These are phyloP conservation scores for Tolypocladium sp. DNA, from an alignment of 2,329 filamentous ascomycete genomes.

Conservation along the genomic window DNA sequence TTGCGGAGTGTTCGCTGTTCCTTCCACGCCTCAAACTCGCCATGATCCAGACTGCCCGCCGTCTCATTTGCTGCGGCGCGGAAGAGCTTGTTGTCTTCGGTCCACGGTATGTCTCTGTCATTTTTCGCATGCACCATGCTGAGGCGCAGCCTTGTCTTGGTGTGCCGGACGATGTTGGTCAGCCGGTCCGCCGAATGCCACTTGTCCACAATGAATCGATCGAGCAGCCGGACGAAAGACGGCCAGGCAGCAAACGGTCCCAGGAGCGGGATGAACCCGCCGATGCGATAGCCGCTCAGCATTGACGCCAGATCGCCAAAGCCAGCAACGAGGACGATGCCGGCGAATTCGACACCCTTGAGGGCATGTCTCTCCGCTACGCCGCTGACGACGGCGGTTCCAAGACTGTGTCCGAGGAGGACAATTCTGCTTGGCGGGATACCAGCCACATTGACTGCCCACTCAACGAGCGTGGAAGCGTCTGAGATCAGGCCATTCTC, in stretches of 20 bases:
- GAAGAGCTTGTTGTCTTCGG: conserved; percentile 58
- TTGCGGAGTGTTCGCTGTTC: conserved; percentile 31
- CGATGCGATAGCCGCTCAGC: conserved; percentile 67
- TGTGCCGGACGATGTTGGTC: conserved; percentile 41
- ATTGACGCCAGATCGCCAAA: conserved; percentile 70
- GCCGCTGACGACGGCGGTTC: conserved; percentile 73
- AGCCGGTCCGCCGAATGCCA: conserved; percentile 70
- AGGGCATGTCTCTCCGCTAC: conserved; percentile 61
- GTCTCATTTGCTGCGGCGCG: conserved; percentile 46
- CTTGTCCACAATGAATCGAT: conserved; percentile 60
- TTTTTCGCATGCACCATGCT: conserved; percentile 72
- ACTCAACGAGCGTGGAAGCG: conserved; percentile 63
- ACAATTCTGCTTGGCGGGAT: conserved; percentile 66
- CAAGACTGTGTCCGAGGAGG: conserved; percentile 77
- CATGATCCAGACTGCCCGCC: conserved; percentile 23
- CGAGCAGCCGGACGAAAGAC: conserved; percentile 50
- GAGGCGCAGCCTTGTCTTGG: conserved; percentile 49
- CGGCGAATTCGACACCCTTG: conserved; percentile 60
- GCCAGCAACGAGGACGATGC: conserved; percentile 68
- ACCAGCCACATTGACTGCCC: conserved; percentile 53
- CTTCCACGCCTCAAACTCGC: conserved; percentile 34
- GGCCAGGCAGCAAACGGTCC: conserved; percentile 63
- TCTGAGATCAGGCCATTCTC: conserved; percentile 78
- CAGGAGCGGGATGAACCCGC: conserved; percentile 71
- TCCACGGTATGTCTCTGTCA: conserved; percentile 74